These are phyloP conservation scores for Cercophora scortea DNA, from an alignment of 495 filamentous ascomycete genomes.

Conservation along the genomic window DNA sequence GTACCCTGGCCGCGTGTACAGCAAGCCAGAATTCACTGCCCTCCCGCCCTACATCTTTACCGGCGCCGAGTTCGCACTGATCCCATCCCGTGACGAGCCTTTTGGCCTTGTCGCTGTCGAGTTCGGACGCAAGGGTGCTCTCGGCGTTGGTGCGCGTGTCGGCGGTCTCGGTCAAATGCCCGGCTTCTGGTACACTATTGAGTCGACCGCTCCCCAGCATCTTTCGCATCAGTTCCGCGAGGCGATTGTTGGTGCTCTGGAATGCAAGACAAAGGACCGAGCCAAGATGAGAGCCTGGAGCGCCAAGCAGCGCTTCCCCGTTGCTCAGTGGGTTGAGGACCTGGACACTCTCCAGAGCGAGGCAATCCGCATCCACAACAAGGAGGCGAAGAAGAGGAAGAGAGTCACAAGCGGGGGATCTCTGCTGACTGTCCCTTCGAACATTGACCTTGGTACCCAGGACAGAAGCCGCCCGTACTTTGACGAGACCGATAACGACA, in stretches of 20 bases:
- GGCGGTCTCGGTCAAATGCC: conserved; percentile 53
- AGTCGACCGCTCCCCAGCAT: conserved; percentile 61
- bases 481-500: conserved; percentile 7
- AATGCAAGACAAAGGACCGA: conserved; percentile 47
- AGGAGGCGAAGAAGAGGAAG: conserved; percentile 22
- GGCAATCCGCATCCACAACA: conserved; percentile 25
- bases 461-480: conserved; percentile 7
- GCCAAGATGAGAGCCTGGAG: conserved; percentile 67
- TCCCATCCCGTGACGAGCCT: conserved; percentile 69
- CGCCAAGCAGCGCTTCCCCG: conserved; percentile 69
- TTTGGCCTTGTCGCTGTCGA: conserved; percentile 76
- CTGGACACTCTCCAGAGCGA: conserved; percentile 53
- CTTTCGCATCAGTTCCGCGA: conserved; percentile 65
- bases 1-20: conserved; percentile 66
- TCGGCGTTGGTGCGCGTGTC: conserved; percentile 60
- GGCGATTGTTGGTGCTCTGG: conserved; percentile 58
- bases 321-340: conserved; percentile 57
- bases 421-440: conserved; percentile 13
- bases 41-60: conserved; percentile 67
- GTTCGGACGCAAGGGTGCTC: conserved; percentile 69
- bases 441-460: conserved; percentile 1
- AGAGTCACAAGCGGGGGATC: conserved; percentile 11
- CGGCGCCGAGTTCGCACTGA: conserved; percentile 68
- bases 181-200: conserved; percentile 61
- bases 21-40: conserved; percentile 65